Evolutionary conservation across 768 basidiomycete species (phyloP).

Genomic region (Daedaleopsis nitida): DNA sequence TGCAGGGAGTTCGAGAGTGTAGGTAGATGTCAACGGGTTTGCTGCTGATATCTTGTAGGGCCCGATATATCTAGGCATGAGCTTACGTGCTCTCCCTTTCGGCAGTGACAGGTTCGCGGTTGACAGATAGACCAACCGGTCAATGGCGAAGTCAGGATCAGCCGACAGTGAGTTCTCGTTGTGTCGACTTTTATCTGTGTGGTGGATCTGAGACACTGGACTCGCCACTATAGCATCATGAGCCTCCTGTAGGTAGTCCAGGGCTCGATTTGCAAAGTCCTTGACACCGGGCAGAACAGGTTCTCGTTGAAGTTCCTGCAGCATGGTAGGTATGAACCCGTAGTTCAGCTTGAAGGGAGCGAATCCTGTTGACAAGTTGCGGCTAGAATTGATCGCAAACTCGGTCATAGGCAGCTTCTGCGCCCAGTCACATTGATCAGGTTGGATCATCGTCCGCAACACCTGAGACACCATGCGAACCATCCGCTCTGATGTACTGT

Average conservation of each 20-base stretch:
- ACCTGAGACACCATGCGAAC: slow-evolving; percentile 20
- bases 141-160: slow-evolving; percentile 22
- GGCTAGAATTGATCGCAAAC: slow-evolving; percentile 40
- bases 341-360: slow-evolving; percentile 35
- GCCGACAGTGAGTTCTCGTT: background rate
- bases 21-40: slow-evolving; percentile 27
- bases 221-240: slow-evolving; percentile 42
- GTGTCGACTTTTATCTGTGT: slow-evolving; percentile 30
- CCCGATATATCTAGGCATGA: slow-evolving; percentile 41
- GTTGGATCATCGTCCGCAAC: slow-evolving; percentile 5
- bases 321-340: slow-evolving; percentile 20
- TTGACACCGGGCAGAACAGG: slow-evolving; percentile 22
- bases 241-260: slow-evolving; percentile 28
- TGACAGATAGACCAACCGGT: slow-evolving; percentile 38
- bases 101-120: slow-evolving; percentile 39
- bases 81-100: slow-evolving; percentile 35
- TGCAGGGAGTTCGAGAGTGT: slow-evolving; percentile 33
- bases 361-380: slow-evolving; percentile 35
- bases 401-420: slow-evolving; percentile 35
- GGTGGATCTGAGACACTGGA: slow-evolving; percentile 30
- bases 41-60: slow-evolving; percentile 34
- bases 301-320: background rate
- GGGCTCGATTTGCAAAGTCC: slow-evolving; percentile 27
- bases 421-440: slow-evolving; percentile 33
- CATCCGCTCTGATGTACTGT: slow-evolving; percentile 25